A percentile compares a stretch with the other conserved stretches of the same genome.
These are phyloP conservation scores for Viola odorata DNA, from an alignment of 345 rosid genomes.

Conservation along the genomic window DNA sequence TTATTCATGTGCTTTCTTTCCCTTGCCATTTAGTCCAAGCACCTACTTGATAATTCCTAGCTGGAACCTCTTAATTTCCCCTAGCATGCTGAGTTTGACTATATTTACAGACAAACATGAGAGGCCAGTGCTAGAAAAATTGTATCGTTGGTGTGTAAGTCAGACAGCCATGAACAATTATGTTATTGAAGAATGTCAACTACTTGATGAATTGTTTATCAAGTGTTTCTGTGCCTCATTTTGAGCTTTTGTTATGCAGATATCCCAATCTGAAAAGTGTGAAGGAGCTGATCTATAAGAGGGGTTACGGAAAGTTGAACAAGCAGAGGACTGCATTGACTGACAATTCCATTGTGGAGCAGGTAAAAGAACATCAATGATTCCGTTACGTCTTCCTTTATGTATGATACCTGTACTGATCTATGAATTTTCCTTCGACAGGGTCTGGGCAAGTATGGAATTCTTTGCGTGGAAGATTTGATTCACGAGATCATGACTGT, in stretches of 20 bases:
- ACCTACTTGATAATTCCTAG: no score
- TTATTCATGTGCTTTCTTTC: no score
- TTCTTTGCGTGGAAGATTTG: conserved; percentile 69
- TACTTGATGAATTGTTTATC: neutral
- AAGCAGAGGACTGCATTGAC: conserved; percentile 62
- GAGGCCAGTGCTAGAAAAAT: neutral
- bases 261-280: conserved; percentile 84
- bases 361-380: conserved; percentile 28
- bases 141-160: neutral
- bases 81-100: neutral
- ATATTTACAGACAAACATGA: neutral
- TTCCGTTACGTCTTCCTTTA: neutral
- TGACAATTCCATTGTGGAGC: conserved; percentile 55
- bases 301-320: conserved; percentile 67
- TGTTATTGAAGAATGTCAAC: neutral
- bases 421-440: conserved; percentile 13
- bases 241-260: conserved; percentile 15
- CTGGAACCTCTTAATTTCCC: neutral
- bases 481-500: conserved; percentile 83
- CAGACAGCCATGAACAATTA: neutral
- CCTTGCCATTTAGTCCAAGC: no score
- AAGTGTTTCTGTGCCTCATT: neutral
- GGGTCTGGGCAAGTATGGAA: conserved; percentile 67
- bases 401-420: neutral
- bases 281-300: conserved; percentile 71